phyloP scores from a whole-genome alignment of 345 rosid species.

The Anacardium occidentale region DNA sequence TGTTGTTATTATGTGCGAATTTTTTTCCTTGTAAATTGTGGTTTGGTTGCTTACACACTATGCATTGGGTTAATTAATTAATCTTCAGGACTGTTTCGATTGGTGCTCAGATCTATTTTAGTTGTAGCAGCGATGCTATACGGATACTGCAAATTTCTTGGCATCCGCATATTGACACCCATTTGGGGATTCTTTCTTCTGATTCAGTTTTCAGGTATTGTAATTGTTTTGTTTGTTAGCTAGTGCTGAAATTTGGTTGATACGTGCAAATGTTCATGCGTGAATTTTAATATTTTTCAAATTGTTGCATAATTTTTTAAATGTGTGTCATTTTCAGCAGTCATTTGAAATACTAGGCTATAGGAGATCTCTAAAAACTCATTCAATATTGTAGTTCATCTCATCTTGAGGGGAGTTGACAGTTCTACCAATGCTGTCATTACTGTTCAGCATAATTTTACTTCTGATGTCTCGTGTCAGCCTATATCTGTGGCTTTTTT shows the following conservation, averaged over 20 bases:
- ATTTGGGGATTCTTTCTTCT: conserved; percentile 86
- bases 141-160: conserved; percentile 61
- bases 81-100: conserved; percentile 68
- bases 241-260: background rate
- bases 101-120: conserved; percentile 64
- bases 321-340: background rate
- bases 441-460: background rate
- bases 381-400: background rate
- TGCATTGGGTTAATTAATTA: background rate
- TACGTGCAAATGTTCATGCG: background rate
- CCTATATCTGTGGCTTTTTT: background rate
- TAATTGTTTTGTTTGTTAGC: background rate
- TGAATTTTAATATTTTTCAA: background rate
- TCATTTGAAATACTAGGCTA: background rate
- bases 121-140: conserved; percentile 51
- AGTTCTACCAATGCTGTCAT: background rate
- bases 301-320: background rate
- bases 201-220: conserved; percentile 95
- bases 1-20: background rate
- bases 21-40: background rate
- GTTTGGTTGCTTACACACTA: background rate
- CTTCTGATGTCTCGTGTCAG: background rate
- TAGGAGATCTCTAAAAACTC: background rate
- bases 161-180: conserved; percentile 84
- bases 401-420: background rate